Percentiles rank a stretch among this genome's conserved stretches.
These are phyloP conservation scores for Cadophora malorum DNA, from an alignment of 2,329 filamentous ascomycete genomes.

Conservation along the genomic window DNA sequence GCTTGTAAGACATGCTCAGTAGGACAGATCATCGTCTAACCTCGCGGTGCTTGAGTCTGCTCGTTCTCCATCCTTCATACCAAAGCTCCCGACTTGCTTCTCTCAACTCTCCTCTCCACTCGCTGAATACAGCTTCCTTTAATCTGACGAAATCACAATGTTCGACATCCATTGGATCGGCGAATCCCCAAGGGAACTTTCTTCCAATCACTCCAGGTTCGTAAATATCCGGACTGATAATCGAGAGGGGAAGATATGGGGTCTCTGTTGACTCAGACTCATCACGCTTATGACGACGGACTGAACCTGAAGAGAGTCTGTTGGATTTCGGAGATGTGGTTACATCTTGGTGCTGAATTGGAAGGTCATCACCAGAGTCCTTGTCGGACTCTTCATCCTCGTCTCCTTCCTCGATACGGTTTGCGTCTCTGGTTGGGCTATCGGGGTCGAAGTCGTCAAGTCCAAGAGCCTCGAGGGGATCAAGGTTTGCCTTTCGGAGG, in stretches of 20 bases:
- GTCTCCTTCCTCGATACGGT: conserved; percentile 61
- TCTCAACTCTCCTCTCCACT: conserved; percentile 90
- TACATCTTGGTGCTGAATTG: conserved; percentile 43
- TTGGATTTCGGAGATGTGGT: conserved; percentile 46
- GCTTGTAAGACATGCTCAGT: conserved; percentile 28
- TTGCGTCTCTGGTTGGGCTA: conserved; percentile 53
- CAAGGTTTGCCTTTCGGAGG: conserved; percentile 82
- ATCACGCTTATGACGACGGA: conserved; percentile 40
- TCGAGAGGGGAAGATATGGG: conserved; percentile 85
- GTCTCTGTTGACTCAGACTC: conserved; percentile 56
- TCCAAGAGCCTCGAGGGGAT: conserved; percentile 86
- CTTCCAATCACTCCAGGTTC: conserved; percentile 81
- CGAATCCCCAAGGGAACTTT: conserved; percentile 95
- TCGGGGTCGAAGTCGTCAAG: conserved; percentile 76
- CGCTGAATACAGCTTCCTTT: conserved; percentile 89
- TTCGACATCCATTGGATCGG: conserved; percentile 86
- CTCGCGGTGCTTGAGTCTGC: conserved; percentile 54
- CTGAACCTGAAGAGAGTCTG: conserved; percentile 43
- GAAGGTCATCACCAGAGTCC: conserved; percentile 47
- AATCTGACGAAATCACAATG: conserved; percentile 95
- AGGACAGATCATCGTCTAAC: conserved; percentile 37
- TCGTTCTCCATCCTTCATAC: conserved; percentile 95
- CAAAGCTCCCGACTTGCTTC: conserved; percentile 90
- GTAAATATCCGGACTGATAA: conserved; percentile 93
- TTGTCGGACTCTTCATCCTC: conserved; percentile 50